A percentile compares a stretch with the other conserved stretches of the same genome.
phyloP scores from a whole-genome alignment of 2,329 filamentous ascomycete species.

The Spiromastix sp. region DNA sequence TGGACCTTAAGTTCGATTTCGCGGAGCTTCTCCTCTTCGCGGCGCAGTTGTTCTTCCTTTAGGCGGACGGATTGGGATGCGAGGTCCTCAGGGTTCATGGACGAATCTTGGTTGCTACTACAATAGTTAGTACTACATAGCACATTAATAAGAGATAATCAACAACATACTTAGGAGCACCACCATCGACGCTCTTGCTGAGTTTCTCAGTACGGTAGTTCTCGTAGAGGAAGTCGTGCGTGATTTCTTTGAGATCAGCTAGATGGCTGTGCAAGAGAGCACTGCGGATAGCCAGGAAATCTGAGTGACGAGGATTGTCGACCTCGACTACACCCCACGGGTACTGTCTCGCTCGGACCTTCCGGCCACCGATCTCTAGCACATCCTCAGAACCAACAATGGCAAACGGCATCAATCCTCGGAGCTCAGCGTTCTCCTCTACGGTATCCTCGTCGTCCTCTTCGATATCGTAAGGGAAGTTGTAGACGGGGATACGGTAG shows the following conservation, averaged over 20 bases:
- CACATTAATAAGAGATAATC: conserved; percentile 3
- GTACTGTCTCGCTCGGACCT: conserved; percentile 91
- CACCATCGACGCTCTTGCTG: conserved; percentile 95
- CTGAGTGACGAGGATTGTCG: conserved; percentile 96
- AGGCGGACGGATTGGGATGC: conserved; percentile 94
- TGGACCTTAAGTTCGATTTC: conserved; percentile 99
- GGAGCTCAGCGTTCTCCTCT: conserved; percentile 95
- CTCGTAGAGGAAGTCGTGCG: conserved; percentile 98
- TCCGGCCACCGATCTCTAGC: conserved; percentile 84
- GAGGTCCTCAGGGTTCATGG: conserved; percentile 65
- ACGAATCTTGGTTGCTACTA: conserved; percentile 11
- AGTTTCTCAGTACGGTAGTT: conserved; percentile 99
- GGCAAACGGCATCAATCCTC: conserved; percentile 96
- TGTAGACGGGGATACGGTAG: conserved; percentile 98
- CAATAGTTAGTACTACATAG: conserved; percentile 4
- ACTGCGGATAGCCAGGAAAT: conserved; percentile 94
- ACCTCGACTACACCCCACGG: conserved; percentile 99
- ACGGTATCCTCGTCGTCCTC: conserved; percentile 99
- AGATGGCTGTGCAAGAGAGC: conserved; percentile 95
- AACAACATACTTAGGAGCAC: conserved; percentile 67
- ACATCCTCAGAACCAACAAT: conserved; percentile 97
- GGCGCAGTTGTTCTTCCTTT: conserved; percentile 98
- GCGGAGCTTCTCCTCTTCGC: conserved; percentile 98
- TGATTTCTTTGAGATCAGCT: conserved; percentile 98
- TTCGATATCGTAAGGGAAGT: conserved; percentile 99